Base-by-base conservation (phyloP, 1,284 basidiomycete genomes). In the Microbotryum scabiosae region DNA sequence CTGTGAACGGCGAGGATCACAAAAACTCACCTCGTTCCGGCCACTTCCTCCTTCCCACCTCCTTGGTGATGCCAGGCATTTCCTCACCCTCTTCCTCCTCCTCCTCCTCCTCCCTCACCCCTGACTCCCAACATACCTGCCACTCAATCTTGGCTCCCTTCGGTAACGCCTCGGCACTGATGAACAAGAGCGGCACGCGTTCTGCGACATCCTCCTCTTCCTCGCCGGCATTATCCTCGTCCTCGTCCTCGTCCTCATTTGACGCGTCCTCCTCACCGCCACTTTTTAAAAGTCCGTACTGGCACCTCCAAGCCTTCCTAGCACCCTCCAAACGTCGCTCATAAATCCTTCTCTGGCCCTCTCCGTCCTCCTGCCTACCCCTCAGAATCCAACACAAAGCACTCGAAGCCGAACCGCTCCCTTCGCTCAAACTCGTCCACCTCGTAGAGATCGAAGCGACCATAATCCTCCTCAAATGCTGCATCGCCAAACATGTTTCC, bases 131-230 rank as follows among this genome's bases (percentile, higher is more conserved):
- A 25, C 76, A 74, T 20, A 77, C 72, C 69, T 81, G 79, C 70
- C 76, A 79, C 68, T 81, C 80, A 18, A 80, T 73, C 48, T 76
- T 66, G 3, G 90, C 90, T 54, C 79, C 81, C 69, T 86, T 88
- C 0, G 92, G 92, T 14, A 97, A 77, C 52, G 82, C 80, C 50
- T 82, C 81, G 1, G 90, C 84, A 10, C 80, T 81, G 0, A 86
- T 75, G 69, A 88, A 86, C 9, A 91, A 71, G 0, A 82, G 80
- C 4, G 87, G 84, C 2, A 50, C 43, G 23, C 49, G 51, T 2
- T 41, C 28, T 25, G 21, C 25, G 12, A 18, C 45, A 23, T 3
- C 32, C 25, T 16, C 16, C 44, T 10, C 43, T 47, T 46, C 47
- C 23, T 26, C 20, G 16, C 26, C 48, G 8, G 7, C 32, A 21